Conservation (phyloP, 306 rosid genomes). For the Acacia crassicarpa region DNA sequence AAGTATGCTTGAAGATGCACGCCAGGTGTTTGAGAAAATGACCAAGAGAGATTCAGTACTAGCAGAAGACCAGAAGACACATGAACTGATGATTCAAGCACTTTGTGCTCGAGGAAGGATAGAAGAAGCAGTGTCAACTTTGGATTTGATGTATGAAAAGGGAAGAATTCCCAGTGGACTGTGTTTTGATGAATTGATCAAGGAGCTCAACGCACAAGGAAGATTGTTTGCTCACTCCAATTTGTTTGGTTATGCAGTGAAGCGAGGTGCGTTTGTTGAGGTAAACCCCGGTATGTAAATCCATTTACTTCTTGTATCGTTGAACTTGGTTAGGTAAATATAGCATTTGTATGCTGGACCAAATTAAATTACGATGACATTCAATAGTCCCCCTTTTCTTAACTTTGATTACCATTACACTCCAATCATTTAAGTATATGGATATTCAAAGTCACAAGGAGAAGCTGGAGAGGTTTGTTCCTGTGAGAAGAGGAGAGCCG, state of each 20-base stretch:
- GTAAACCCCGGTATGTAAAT: conserved; percentile 29
- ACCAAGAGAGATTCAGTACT: conserved; percentile 31
- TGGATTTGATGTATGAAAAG: conserved; percentile 40
- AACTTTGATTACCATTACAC: too few species aligned
- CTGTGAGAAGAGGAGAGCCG: too few species aligned
- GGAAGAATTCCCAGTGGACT: conserved; percentile 39
- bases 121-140: conserved; percentile 48
- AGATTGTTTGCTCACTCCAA: not conserved
- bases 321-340: not conserved
- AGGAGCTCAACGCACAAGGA: conserved; percentile 17
- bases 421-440: too few species aligned
- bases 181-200: conserved; percentile 45
- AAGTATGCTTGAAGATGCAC: conserved; percentile 46
- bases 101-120: conserved; percentile 52
- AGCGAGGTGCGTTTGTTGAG: conserved; percentile 46
- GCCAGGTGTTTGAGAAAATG: conserved; percentile 63
- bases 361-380: too few species aligned
- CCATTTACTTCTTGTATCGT: not conserved
- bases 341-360: not conserved
- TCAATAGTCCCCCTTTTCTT: too few species aligned
- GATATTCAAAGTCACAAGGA: too few species aligned
- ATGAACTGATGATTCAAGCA: conserved; percentile 52
- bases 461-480: too few species aligned
- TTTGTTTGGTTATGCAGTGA: conserved; percentile 57
- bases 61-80: conserved; percentile 46